These are phyloP conservation scores for Pseudovirgaria hyperparasitica DNA, from an alignment of 2,329 filamentous ascomycete genomes.

Conservation along the genomic window DNA sequence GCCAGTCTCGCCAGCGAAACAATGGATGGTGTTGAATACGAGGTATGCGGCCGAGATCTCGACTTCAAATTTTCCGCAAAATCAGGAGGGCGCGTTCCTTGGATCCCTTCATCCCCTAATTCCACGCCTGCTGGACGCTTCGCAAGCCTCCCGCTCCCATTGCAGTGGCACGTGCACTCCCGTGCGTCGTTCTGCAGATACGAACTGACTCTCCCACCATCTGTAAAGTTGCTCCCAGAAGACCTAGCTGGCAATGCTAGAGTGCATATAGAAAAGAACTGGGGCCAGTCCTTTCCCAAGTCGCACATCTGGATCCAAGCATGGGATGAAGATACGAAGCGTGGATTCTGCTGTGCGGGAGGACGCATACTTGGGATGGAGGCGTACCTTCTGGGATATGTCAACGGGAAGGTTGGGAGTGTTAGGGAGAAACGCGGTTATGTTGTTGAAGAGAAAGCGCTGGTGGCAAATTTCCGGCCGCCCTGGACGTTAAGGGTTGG, in stretches of 20 bases:
- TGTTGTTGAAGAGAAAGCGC: no score
- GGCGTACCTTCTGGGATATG: constrained; percentile 35
- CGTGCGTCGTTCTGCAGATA: constrained; percentile 28
- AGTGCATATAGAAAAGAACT: constrained; percentile 40
- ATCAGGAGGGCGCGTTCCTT: constrained; percentile 25
- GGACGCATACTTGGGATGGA: constrained; percentile 22
- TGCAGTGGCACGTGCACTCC: constrained; percentile 40
- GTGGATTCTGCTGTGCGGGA: constrained; percentile 16
- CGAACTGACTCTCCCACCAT: constrained; percentile 22
- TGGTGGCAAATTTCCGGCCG: constrained; percentile 30
- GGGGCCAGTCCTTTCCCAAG: constrained; percentile 33
- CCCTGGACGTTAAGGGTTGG: constrained; percentile 28
- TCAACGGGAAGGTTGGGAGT: no score
- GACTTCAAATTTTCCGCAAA: constrained; percentile 29
- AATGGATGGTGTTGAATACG: not conserved
- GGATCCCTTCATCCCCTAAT: constrained; percentile 17
- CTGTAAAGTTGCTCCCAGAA: constrained; percentile 6
- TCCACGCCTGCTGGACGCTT: constrained; percentile 33
- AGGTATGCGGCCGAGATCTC: no score
- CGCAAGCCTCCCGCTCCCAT: constrained; percentile 32
- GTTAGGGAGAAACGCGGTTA: no score
- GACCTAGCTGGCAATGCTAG: constrained; percentile 20
- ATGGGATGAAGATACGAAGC: constrained; percentile 7
- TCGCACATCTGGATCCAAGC: constrained; percentile 27
- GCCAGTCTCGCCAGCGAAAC: not conserved